Conservation (phyloP, 2,329 filamentous ascomycete species). For the Coniochaeta sp. region DNA sequence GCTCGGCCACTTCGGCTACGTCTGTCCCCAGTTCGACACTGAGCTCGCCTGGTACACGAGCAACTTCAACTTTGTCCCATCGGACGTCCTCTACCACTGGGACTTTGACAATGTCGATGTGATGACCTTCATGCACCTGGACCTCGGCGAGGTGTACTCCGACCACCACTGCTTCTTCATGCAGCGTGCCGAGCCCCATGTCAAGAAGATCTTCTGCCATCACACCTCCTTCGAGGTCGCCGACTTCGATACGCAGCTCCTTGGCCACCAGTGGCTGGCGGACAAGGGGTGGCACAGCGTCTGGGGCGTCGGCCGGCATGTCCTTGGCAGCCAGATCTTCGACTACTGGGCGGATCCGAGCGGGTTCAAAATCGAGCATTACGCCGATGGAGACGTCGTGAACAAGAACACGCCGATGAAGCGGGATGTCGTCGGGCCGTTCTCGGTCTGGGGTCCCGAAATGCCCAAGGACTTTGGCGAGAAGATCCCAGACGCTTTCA, state of each 20-base stretch:
- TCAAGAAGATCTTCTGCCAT: slow-evolving; percentile 35
- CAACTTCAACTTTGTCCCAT: slow-evolving; percentile 25
- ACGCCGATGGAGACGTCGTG: slow-evolving; percentile 55
- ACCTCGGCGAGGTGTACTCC: slow-evolving; percentile 36
- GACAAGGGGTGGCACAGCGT: slow-evolving; percentile 42
- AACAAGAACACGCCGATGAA: slow-evolving; percentile 36
- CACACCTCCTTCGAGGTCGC: slow-evolving; percentile 51
- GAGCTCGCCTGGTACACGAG: slow-evolving; percentile 22
- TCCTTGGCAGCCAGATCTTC: slow-evolving; percentile 52
- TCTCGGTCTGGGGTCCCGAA: slow-evolving; percentile 15
- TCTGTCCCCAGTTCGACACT: slow-evolving; percentile 22
- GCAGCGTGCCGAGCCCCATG: slow-evolving; percentile 12
- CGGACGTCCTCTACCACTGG: slow-evolving; percentile 15
- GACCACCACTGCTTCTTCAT: slow-evolving; percentile 52
- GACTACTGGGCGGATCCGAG: too few relatives aligned
- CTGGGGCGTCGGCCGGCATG: slow-evolving; percentile 53
- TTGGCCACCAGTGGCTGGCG: slow-evolving; percentile 49
- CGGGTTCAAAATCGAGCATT: slow-evolving; percentile 51
- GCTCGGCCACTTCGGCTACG: slow-evolving; percentile 25
- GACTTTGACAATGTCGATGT: slow-evolving; percentile 14
- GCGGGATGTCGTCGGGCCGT: slow-evolving; percentile 7
- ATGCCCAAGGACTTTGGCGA: too few relatives aligned
- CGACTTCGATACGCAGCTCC: slow-evolving; percentile 49
- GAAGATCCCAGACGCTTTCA: too few relatives aligned
- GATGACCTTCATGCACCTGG: slow-evolving; percentile 40